These are phyloP conservation scores for Dittrichia graveolens DNA, from an alignment of 129 eudicot species.

Conservation along the genomic window DNA sequence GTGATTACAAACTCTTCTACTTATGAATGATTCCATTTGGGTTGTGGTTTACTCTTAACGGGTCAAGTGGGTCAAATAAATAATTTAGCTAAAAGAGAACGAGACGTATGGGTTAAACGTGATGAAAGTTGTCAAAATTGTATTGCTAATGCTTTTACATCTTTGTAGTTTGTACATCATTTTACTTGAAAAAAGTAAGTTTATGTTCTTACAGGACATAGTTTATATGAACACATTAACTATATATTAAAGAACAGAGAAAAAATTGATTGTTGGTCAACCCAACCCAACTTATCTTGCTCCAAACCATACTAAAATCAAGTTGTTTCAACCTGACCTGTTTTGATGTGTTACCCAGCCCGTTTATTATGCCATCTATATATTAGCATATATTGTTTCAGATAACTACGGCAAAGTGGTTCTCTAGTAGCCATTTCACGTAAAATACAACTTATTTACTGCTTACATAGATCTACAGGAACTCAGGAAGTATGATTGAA, in stretches of 20 bases:
- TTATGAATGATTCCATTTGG: not conserved
- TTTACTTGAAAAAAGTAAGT: not conserved
- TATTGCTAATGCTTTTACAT: not conserved
- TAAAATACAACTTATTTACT: slow-evolving; percentile 15
- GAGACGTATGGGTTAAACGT: not conserved
- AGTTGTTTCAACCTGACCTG: too few relatives aligned
- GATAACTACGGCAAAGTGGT: not conserved
- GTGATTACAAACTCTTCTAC: slow-evolving; percentile 37
- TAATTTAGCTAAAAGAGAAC: not conserved
- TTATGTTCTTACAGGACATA: not conserved
- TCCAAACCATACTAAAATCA: not conserved
- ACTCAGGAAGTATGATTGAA: slow-evolving; percentile 7
- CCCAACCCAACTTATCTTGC: too few relatives aligned
- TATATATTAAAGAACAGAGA: not conserved
- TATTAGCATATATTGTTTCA: not conserved
- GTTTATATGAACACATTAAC: not conserved
- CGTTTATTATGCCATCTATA: not conserved
- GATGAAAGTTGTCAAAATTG: not conserved
- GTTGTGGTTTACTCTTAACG: not conserved
- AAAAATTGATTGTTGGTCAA: not conserved
- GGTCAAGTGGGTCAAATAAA: not conserved
- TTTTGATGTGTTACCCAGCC: not conserved
- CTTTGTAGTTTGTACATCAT: not conserved
- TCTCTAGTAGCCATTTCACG: slow-evolving; percentile 1
- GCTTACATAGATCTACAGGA: slow-evolving; percentile 1